A percentile compares a stretch with the other conserved stretches of the same genome.
phyloP scores from a whole-genome alignment of 192 early-diverging fungal genomes.

The Coemansia sp. region DNA sequence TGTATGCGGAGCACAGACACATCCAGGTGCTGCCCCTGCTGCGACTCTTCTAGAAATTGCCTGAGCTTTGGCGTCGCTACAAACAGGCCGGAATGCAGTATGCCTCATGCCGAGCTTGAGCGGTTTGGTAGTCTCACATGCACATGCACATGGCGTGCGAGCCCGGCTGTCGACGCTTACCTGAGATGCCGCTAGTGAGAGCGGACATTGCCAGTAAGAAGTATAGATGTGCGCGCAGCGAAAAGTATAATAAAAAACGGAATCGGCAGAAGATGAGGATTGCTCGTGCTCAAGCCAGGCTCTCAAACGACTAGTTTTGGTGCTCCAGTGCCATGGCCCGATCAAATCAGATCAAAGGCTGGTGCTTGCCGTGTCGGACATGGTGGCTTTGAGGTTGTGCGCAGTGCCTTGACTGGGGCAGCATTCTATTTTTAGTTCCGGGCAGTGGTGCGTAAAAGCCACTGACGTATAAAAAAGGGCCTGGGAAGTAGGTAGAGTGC shows the following conservation, averaged over 20 bases:
- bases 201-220: slow-evolving; percentile 9
- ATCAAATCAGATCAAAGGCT: too few relatives aligned
- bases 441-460: too few relatives aligned
- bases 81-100: neutral
- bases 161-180: slow-evolving; percentile 13
- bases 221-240: too few relatives aligned
- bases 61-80: slow-evolving; percentile 44
- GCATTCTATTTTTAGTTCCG: too few relatives aligned
- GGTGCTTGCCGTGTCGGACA: too few relatives aligned
- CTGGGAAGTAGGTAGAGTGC: neutral
- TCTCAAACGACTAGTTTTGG: too few relatives aligned
- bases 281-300: too few relatives aligned
- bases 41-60: slow-evolving; percentile 43
- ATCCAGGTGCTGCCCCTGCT: slow-evolving; percentile 26
- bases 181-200: slow-evolving; percentile 27
- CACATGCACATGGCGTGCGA: neutral
- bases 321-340: too few relatives aligned
- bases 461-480: neutral
- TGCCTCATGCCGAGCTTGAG: neutral
- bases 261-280: neutral
- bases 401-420: too few relatives aligned
- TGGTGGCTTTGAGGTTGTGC: too few relatives aligned
- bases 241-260: neutral
- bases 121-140: neutral
- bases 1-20: slow-evolving; percentile 40